Base-by-base conservation (phyloP, 2,329 filamentous ascomycete species). In the Drechslera avenae region DNA sequence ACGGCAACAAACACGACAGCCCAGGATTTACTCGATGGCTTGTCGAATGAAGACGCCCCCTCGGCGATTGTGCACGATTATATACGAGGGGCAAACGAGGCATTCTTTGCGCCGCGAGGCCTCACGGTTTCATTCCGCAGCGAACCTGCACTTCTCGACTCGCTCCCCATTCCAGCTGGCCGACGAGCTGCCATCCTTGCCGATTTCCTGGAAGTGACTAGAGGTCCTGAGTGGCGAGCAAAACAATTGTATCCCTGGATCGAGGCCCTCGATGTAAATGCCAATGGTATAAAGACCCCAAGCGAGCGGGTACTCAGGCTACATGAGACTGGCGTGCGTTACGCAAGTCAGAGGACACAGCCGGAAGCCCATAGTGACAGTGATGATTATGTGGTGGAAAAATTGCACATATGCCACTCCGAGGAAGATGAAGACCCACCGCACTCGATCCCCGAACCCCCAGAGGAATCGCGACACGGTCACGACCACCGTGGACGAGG, bases 101-200 rank as follows among this genome's bases (percentile, higher is more conserved):
- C 55, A 0, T 72, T 72, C 56, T 73, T 73, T 43, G 65, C 61
- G 1, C 68, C 68, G 1, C 60, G 71, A 5, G 66, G 66, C 1
- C 50, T 73, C 2, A 53, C 41, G 14, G 62, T 71, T 1, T 66
- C 62, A 5, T 39, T 73, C 13, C 43, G 53, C n/a, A 61, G 64
- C 2, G 58, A 69, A 12, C 53, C 59, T 13, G 36, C 51, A 8
- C 56, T 73, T 34, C 36, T 71, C 4, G 47, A 54, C 3, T 39
- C 50, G 3, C 43, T 68, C 5, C 48, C 54, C 2, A 59, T 73
- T 10, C 62, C 63, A 17, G 45, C 63, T 4, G 64, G 67, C 6
- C 61, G 67, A 31, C 44, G 57, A 13, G 59, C 52, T 30, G 62
- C 48, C n/a, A 58, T 63, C 12, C 35, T 66, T 12, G 59, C 50